A percentile compares a stretch with the other conserved stretches of the same genome.
These are phyloP conservation scores for Niveomyces coronatus DNA, from an alignment of 2,329 filamentous ascomycete genomes.

Conservation along the genomic window DNA sequence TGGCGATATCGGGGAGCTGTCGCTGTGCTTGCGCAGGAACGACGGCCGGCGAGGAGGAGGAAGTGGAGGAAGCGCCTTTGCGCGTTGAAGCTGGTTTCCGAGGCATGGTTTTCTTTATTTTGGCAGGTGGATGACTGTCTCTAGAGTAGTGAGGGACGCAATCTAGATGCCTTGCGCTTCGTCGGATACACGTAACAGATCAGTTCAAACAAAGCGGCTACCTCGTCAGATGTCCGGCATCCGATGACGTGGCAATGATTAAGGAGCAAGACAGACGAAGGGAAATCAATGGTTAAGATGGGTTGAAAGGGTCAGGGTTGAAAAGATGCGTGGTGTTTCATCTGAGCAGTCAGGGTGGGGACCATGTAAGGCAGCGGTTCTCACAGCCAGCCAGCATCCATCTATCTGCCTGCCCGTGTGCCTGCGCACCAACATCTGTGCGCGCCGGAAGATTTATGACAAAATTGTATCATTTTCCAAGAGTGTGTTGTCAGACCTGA, in stretches of 20 bases:
- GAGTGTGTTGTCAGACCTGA: too few species aligned
- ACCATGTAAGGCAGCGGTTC: too few species aligned
- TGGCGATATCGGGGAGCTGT: constrained; percentile 42
- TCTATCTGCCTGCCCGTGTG: too few species aligned
- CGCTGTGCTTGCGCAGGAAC: constrained; percentile 24
- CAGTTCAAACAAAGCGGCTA: background rate
- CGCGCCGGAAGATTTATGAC: too few species aligned
- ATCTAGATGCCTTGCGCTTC: too few species aligned
- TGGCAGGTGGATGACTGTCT: background rate
- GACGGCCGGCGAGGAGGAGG: constrained; percentile 13
- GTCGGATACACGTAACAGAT: too few species aligned
- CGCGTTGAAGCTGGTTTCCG: constrained; percentile 1
- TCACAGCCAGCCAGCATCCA: too few species aligned
- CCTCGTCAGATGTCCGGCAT: constrained; percentile 12
- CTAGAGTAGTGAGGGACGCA: background rate
- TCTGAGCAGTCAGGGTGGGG: too few species aligned
- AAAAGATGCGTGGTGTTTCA: background rate
- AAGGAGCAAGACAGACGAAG: too few species aligned
- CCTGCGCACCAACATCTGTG: too few species aligned
- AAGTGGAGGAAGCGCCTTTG: constrained; percentile 10
- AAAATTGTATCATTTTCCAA: too few species aligned
- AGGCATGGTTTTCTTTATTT: background rate
- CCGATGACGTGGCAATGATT: constrained; percentile 1
- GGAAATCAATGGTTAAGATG: too few species aligned
- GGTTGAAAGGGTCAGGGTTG: constrained; percentile 1